Evolutionary conservation across 495 filamentous ascomycete genomes (phyloP), one percentile per base, ranked within the genome.

Genomic region (Niebla homalea): DNA sequence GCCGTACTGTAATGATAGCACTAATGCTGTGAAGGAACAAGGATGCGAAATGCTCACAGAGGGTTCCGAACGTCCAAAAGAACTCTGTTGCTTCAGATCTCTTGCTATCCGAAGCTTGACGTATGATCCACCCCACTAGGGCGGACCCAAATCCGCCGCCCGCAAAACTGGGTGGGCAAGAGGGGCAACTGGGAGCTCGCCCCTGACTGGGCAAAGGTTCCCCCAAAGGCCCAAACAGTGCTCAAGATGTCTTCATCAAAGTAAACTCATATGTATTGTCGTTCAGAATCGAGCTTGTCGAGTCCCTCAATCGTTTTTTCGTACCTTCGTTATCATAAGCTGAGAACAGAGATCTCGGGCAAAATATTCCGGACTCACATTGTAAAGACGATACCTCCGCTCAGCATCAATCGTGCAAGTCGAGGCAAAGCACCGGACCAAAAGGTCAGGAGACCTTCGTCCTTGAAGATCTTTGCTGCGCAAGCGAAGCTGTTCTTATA

Each of bases 321-420:
- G 64, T 98, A 97, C 78, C 78, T 82, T 51, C 8, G 3, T 41
- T 3, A 6, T 41, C 5, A 8, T 41, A 39, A 53, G 43, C 22
- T 26, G 12, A 29, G 36, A 54, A 18, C 39, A 36, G 25, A n/a
- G n/a, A 16, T 29, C 18, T 8, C 36, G 6, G 37, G 43, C 29
- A 37, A 43, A n/a, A 19, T 39, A 20, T 5, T 39, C 16, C 11
- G 21, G 43, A 70, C 76, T 52, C 62, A 83, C 89, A 97, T 94
- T 4, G 93, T 89, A 62, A 98, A 98, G 46, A 98, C 93, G 61
- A 98, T 94, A 18, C 92, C 92, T 45, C 92, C 92, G 61, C 88
- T 94, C 70, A 89, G 47, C 52, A 95, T 85, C 53, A 98, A 63
- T 49, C 92, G 70, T 18, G 79, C 89, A 58, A 98, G 65, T 44